Conservation (phyloP, 257 asterid genomes). For the Osmanthus fragrans region DNA sequence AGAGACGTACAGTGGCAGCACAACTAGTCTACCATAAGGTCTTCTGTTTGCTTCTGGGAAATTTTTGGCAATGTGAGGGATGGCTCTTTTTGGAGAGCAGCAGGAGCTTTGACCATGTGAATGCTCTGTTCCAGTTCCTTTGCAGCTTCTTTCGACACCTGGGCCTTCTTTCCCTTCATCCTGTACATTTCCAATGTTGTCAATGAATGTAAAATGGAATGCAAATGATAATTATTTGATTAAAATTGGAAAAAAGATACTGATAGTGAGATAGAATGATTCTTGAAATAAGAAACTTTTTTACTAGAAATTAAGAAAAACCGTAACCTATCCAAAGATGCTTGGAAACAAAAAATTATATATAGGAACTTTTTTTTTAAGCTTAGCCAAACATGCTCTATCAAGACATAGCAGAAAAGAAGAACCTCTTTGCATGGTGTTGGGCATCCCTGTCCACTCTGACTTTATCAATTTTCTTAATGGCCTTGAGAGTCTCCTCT, state of each 20-base stretch:
- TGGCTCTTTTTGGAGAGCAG: constrained; percentile 38
- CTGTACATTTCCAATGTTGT: constrained; percentile 38
- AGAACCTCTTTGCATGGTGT: constrained; percentile 58
- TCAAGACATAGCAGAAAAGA: not conserved
- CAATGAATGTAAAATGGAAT: not conserved
- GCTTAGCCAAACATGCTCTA: not conserved
- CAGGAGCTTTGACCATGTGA: constrained; percentile 63
- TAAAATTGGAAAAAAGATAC: not conserved
- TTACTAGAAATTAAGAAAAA: not conserved
- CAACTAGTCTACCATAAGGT: not conserved
- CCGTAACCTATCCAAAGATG: constrained; percentile 15
- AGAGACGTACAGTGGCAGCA: not conserved
- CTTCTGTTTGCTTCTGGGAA: constrained; percentile 21
- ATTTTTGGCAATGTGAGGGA: constrained; percentile 52
- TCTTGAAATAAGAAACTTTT: no score
- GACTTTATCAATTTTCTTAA: constrained; percentile 61
- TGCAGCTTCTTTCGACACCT: constrained; percentile 40
- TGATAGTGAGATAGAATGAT: not conserved
- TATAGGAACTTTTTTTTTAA: no score
- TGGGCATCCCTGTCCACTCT: constrained; percentile 61
- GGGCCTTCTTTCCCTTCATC: constrained; percentile 58
- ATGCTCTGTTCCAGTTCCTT: constrained; percentile 61
- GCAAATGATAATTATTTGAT: not conserved
- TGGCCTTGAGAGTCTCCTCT: constrained; percentile 41
- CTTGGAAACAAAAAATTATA: not conserved